These are phyloP conservation scores for Pistacia atlantica DNA, from an alignment of 345 rosid species.

Conservation along the genomic window DNA sequence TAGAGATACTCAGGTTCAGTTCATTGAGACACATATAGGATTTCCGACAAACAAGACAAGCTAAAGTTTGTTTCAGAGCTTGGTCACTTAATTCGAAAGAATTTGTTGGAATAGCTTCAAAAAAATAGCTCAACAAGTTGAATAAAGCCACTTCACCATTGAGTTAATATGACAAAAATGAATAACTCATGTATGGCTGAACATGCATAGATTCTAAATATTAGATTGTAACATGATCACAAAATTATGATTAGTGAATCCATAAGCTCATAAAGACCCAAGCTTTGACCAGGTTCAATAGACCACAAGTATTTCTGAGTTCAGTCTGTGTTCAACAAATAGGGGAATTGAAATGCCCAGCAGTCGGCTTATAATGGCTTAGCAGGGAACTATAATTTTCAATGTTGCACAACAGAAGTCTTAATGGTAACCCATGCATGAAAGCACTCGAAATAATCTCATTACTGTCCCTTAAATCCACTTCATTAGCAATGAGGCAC, in stretches of 20 bases:
- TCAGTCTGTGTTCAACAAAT: conserved; percentile 5
- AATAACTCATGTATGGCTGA: neutral
- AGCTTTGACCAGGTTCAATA: neutral
- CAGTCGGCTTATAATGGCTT: neutral
- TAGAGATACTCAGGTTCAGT: neutral
- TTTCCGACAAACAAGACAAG: conserved; percentile 3
- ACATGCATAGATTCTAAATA: neutral
- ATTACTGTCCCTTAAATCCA: neutral
- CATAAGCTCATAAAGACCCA: neutral
- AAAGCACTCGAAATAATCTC: neutral
- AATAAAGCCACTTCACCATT: neutral
- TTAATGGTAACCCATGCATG: neutral
- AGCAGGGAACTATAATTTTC: neutral
- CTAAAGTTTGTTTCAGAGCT: neutral
- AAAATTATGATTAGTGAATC: neutral
- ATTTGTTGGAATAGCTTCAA: neutral
- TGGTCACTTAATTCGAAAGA: neutral
- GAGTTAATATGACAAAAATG: neutral
- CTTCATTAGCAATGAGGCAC: neutral
- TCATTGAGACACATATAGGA: neutral
- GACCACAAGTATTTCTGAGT: neutral
- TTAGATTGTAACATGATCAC: neutral
- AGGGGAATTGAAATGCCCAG: neutral
- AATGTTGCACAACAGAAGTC: neutral
- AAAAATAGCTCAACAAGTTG: neutral